A percentile compares a stretch with the other conserved stretches of the same genome.
These are phyloP conservation scores for Sicyos baderoa DNA, from an alignment of 306 rosid species.

Conservation along the genomic window DNA sequence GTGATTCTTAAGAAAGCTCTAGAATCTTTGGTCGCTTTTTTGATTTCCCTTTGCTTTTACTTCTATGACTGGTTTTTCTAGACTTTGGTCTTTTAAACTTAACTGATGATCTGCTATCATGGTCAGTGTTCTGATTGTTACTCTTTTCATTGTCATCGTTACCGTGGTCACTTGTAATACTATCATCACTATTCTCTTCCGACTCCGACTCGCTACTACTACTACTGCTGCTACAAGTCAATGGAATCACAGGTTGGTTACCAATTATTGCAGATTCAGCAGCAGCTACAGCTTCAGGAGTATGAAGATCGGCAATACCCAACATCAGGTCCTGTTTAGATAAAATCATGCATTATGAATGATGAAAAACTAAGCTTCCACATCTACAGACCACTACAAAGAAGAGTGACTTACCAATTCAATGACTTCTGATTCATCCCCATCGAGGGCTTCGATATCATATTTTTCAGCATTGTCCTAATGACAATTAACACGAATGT, in stretches of 20 bases:
- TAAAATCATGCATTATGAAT: slow-evolving; percentile 32
- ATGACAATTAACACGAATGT: slow-evolving; percentile 1
- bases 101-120: background rate
- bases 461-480: slow-evolving; percentile 54
- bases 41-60: slow-evolving; percentile 24
- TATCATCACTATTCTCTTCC: slow-evolving; percentile 36
- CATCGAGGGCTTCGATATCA: slow-evolving; percentile 65
- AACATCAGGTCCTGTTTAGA: slow-evolving; percentile 81
- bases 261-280: slow-evolving; percentile 68
- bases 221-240: slow-evolving; percentile 31
- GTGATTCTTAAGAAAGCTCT: slow-evolving; percentile 36
- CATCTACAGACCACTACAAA: slow-evolving; percentile 4
- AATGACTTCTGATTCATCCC: slow-evolving; percentile 68
- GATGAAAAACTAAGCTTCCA: background rate
- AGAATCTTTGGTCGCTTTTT: slow-evolving; percentile 47
- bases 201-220: slow-evolving; percentile 40
- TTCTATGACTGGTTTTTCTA: slow-evolving; percentile 12
- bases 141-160: slow-evolving; percentile 18
- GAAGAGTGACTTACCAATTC: slow-evolving; percentile 39
- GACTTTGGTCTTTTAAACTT: slow-evolving; percentile 25
- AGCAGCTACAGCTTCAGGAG: slow-evolving; percentile 85
- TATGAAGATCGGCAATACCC: slow-evolving; percentile 77
- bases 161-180: slow-evolving; percentile 18
- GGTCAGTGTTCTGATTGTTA: background rate
- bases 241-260: slow-evolving; percentile 42